phyloP scores from a whole-genome alignment of 768 basidiomycete genomes.

The Termitomyces sp. region DNA sequence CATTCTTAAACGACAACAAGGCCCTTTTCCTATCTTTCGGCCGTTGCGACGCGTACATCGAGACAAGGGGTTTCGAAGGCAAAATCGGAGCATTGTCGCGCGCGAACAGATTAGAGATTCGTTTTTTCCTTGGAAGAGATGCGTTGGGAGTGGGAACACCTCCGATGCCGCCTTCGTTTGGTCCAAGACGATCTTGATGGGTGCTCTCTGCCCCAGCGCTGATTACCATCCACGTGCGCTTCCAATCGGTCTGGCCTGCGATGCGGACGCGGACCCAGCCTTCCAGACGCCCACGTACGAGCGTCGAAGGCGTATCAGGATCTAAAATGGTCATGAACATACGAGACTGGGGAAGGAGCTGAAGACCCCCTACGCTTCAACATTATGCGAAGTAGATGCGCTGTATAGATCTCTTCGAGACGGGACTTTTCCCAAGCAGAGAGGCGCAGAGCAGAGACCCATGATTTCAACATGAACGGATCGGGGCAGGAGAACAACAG shows the following conservation, averaged over 20 bases:
- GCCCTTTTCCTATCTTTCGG: slow-evolving; percentile 71
- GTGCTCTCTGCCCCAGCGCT: slow-evolving; percentile 35
- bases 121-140: slow-evolving; percentile 35
- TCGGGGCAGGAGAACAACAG: slow-evolving; percentile 83
- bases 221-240: slow-evolving; percentile 81
- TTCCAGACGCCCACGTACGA: slow-evolving; percentile 73
- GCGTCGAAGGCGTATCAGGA: slow-evolving; percentile 51
- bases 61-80: slow-evolving; percentile 35
- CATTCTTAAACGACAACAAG: slow-evolving; percentile 58
- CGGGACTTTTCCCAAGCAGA: slow-evolving; percentile 93
- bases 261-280: slow-evolving; percentile 89
- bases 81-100: slow-evolving; percentile 29
- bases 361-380: slow-evolving; percentile 29
- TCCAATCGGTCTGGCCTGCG: slow-evolving; percentile 98
- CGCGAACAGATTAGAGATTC: slow-evolving; percentile 68
- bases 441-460: slow-evolving; percentile 88
- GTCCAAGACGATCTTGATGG: slow-evolving; percentile 18
- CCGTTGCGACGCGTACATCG: slow-evolving; percentile 59
- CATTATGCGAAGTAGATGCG: slow-evolving; percentile 83
- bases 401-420: slow-evolving; percentile 96
- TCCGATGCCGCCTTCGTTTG: slow-evolving; percentile 18
- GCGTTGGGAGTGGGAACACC: slow-evolving; percentile 16
- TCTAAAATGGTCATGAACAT: slow-evolving; percentile 21
- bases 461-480: slow-evolving; percentile 66
- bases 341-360: neutral